A percentile compares a stretch with the other conserved stretches of the same genome.
Evolutionary conservation across 2,329 filamentous ascomycete genomes (phyloP).

Genomic region (Coniochaeta sp.): DNA sequence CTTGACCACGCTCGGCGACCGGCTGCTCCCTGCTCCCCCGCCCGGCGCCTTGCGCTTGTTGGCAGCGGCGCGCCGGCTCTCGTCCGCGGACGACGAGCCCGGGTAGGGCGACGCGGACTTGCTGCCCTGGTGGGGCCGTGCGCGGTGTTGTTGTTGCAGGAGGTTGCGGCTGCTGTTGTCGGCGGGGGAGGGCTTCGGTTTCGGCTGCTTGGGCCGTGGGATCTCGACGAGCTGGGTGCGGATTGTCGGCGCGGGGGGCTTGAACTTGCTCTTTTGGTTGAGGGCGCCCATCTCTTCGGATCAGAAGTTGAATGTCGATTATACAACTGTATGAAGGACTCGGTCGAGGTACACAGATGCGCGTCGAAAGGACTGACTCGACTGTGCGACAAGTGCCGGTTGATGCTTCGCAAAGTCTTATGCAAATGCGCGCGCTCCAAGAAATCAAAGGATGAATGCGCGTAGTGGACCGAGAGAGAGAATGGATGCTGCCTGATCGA

Average conservation of each 20-base stretch:
- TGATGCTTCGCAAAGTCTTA: neutral
- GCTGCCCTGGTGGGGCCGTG: neutral
- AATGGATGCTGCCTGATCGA: neutral
- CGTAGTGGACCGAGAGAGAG: neutral
- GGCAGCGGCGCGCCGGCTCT: constrained; percentile 18
- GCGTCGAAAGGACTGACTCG: neutral
- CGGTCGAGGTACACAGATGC: neutral
- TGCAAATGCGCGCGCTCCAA: neutral
- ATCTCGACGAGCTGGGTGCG: neutral
- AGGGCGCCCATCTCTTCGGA: neutral
- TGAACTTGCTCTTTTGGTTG: neutral
- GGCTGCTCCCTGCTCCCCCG: constrained; percentile 20
- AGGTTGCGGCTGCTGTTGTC: neutral
- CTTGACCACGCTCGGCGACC: constrained; percentile 39
- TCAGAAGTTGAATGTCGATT: neutral
- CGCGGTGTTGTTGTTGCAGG: neutral
- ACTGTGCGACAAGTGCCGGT: neutral
- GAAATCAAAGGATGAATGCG: neutral
- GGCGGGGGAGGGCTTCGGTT: neutral
- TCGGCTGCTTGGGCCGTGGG: neutral
- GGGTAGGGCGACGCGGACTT: constrained; percentile 25
- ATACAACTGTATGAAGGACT: neutral
- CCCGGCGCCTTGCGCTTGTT: constrained; percentile 38
- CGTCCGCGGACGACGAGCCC: constrained; percentile 19
- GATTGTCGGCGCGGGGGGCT: neutral